A percentile compares a stretch with the other conserved stretches of the same genome.
Conservation (phyloP, 2,329 filamentous ascomycete genomes). For the Fusarium humuli region DNA sequence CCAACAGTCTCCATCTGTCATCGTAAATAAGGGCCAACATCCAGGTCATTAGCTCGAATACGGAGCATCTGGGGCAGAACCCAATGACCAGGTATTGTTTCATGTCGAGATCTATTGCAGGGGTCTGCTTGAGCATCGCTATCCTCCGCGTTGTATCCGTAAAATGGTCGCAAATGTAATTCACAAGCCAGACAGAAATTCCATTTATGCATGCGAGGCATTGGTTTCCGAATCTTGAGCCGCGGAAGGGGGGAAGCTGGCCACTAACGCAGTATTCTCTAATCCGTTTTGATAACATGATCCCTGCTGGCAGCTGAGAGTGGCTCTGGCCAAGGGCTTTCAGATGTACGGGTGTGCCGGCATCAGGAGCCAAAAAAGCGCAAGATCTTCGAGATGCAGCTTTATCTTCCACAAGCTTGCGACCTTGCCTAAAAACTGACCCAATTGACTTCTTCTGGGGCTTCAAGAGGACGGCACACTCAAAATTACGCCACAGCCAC, state of each 20-base stretch:
- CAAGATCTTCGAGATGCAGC: constrained; percentile 26
- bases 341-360: background rate
- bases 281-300: background rate
- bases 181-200: constrained; percentile 6
- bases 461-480: background rate
- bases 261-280: constrained; percentile 19
- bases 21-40: background rate
- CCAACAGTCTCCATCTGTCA: background rate
- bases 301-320: constrained; percentile 17
- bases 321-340: background rate
- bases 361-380: constrained; percentile 7
- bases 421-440: background rate
- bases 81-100: background rate
- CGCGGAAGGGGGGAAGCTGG: constrained; percentile 1
- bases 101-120: background rate
- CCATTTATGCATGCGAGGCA: constrained; percentile 14
- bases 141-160: constrained; percentile 15
- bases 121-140: background rate
- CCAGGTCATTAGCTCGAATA: background rate
- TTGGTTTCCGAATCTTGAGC: constrained; percentile 6
- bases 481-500: constrained; percentile 24
- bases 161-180: background rate
- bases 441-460: constrained; percentile 9
- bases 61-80: constrained; percentile 12
- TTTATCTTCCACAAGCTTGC: constrained; percentile 11